phyloP scores from a whole-genome alignment of 805 yeast genomes.

The Metschnikowia aberdeeniae region DNA sequence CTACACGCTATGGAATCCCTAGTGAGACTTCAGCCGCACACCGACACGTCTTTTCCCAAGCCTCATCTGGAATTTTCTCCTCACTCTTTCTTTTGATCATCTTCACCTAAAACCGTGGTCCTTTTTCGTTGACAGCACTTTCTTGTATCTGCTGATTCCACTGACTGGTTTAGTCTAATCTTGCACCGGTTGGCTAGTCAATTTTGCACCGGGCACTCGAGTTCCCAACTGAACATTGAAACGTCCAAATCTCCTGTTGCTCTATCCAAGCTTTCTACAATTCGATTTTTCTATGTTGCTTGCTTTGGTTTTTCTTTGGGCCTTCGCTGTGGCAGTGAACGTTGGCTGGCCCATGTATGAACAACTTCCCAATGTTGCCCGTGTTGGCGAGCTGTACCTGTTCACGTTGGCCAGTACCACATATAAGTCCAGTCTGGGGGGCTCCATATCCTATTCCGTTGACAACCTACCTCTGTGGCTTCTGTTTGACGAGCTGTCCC shows the following conservation, averaged over 20 bases:
- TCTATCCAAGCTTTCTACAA: neutral
- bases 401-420: slow-evolving; percentile 73
- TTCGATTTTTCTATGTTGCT: slow-evolving; percentile 4
- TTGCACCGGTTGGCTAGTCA: neutral
- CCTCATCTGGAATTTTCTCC: neutral
- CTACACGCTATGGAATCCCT: neutral
- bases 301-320: slow-evolving; percentile 9
- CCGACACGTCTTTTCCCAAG: slow-evolving; percentile 4
- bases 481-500: slow-evolving; percentile 55
- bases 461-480: slow-evolving; percentile 74
- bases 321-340: slow-evolving; percentile 43
- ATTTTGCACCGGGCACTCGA: too few relatives aligned
- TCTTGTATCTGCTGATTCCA: neutral
- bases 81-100: neutral
- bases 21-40: slow-evolving; percentile 1
- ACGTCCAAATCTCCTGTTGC: neutral
- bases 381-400: slow-evolving; percentile 55
- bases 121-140: neutral
- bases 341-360: slow-evolving; percentile 73
- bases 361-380: slow-evolving; percentile 87
- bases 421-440: slow-evolving; percentile 40
- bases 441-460: slow-evolving; percentile 51
- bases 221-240: too few relatives aligned
- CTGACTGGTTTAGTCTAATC: neutral
- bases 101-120: neutral